Evolutionary conservation across 176 grass and related monocot genomes (phyloP).

Genomic region (barley (Hordeum vulgare)): DNA sequence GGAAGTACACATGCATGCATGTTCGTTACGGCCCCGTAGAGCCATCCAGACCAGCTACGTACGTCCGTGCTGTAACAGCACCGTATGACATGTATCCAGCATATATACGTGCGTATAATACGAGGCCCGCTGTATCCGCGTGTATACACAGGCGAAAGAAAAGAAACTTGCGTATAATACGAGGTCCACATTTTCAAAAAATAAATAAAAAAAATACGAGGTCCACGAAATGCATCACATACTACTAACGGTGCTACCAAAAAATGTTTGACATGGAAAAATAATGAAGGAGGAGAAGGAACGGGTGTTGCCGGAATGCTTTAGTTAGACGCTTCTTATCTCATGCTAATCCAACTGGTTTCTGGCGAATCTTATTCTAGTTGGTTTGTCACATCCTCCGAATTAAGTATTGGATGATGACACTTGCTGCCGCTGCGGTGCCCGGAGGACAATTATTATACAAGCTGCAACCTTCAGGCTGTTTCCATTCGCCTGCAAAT

Average conservation of each 20-base stretch:
- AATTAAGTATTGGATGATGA: constrained; percentile 25
- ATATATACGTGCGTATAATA: not conserved
- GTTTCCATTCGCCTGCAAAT: not conserved
- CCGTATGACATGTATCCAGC: too few species aligned
- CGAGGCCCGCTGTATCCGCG: not conserved
- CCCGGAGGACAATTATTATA: not conserved
- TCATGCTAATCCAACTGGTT: constrained; percentile 22
- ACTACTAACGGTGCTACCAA: too few species aligned
- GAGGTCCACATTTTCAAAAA: too few species aligned
- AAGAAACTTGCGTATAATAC: not conserved
- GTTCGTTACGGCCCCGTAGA: not conserved
- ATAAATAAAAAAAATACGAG: not conserved
- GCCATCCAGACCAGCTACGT: not conserved
- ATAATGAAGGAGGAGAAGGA: not conserved
- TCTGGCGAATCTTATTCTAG: constrained; percentile 26
- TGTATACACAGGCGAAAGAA: not conserved
- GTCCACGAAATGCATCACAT: not conserved
- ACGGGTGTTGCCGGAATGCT: not conserved
- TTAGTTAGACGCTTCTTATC: not conserved
- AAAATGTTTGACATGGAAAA: not conserved
- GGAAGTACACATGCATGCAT: not conserved
- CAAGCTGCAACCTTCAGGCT: not conserved
- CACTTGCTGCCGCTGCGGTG: not conserved
- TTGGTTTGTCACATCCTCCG: constrained; percentile 28
- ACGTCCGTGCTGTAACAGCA: not conserved